Base-by-base conservation (phyloP, 2,329 filamentous ascomycete genomes). In the Parascedosporium putredinis region DNA sequence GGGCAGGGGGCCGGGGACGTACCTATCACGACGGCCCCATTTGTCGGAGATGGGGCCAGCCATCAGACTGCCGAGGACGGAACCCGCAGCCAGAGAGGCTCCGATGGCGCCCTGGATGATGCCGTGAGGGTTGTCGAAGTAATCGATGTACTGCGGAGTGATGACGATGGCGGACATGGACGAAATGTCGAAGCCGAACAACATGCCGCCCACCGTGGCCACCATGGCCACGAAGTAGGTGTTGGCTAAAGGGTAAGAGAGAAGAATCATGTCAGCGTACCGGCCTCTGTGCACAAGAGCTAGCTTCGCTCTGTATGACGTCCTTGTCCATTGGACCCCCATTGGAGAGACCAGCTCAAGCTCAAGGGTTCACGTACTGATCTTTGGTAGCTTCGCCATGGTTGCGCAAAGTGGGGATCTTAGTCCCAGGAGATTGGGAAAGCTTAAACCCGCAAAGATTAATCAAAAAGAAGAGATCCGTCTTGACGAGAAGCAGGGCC, bases 121-220 rank as follows among this genome's bases (percentile, higher is more conserved):
- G 20, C 66, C 67, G 7, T 62, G 62, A 0, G 73, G 71, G 18
- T 68, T 64, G 62, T 72, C 58, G 60, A 78, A 79, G 63, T 72
- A 78, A 2, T 71, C 66, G 50, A 73, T 66, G 57, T 78, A 79
- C 50, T 73, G 67, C 5, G 67, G 54, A 10, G 72, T 72, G 24
- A 71, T 71, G 53, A 78, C 73, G 58, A 78, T 78, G 51, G 75
- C 76, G 14, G 72, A 74, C 71, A 79, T 79, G 51, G 75, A 78
- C 24, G 70, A 72, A 52, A 79, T 76, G 54, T 79, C 76, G 60
- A 79, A 79, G 51, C 73, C 74, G 55, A 76, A 76, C 29, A 69
- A 63, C 60, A 67, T 66, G 49, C 67, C 67, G 54, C 67, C 67
- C 47, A 69, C 67, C 52, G 66, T 69, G 60, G 63, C 55, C 52